A percentile compares a stretch with the other conserved stretches of the same genome.
phyloP scores from a whole-genome alignment of 139 green algal genomes.

The Micractinium conductrix region DNA sequence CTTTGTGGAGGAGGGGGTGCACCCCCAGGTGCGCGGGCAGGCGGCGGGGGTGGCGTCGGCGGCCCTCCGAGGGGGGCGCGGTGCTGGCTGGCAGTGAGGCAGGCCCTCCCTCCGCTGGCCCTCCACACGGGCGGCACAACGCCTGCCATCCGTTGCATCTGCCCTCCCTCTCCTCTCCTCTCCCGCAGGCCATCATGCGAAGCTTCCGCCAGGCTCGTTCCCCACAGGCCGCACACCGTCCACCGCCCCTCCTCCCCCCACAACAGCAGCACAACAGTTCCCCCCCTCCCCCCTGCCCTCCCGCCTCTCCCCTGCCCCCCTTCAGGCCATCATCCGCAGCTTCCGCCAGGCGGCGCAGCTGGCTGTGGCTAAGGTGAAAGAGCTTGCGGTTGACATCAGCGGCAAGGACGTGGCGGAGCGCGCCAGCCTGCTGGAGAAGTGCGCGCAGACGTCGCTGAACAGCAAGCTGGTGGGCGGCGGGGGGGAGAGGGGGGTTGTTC shows the following conservation, averaged over 20 bases:
- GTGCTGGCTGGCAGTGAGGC: too few species aligned
- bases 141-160: background rate
- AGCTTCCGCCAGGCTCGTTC: slow-evolving; percentile 66
- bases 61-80: too few species aligned
- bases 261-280: background rate
- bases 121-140: background rate
- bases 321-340: slow-evolving; percentile 86
- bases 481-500: too few species aligned
- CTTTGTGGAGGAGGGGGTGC: slow-evolving; percentile 98
- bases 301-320: background rate
- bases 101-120: too few species aligned
- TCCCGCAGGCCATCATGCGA: slow-evolving; percentile 85
- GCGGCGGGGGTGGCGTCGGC: too few species aligned
- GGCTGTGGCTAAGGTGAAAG: slow-evolving; percentile 78
- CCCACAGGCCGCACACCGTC: background rate
- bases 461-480: slow-evolving; percentile 96
- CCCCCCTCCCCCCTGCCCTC: background rate
- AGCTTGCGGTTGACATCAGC: slow-evolving; percentile 86
- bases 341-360: slow-evolving; percentile 86
- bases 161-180: background rate
- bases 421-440: slow-evolving; percentile 89
- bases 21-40: slow-evolving; percentile 72
- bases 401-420: slow-evolving; percentile 77
- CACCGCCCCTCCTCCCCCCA: background rate
- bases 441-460: slow-evolving; percentile 94